phyloP scores from a whole-genome alignment of 345 rosid species.

The Lagerstroemia speciosa region DNA sequence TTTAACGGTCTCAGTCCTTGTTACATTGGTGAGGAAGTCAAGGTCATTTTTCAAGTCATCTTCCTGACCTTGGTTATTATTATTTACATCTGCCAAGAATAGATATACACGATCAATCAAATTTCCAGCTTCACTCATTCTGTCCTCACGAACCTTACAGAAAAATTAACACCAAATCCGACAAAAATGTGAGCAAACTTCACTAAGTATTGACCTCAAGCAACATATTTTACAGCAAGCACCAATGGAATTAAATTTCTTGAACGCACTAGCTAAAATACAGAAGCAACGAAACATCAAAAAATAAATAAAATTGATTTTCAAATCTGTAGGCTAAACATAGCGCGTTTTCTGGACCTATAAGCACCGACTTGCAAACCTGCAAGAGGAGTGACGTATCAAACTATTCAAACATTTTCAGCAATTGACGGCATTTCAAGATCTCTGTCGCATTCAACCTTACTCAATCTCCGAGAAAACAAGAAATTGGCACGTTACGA shows the following conservation, averaged over 20 bases:
- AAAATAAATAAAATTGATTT: not conserved
- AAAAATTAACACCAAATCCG: not conserved
- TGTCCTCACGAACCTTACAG: too few relatives aligned
- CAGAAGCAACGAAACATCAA: not conserved
- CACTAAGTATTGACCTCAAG: not conserved
- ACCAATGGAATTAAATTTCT: not conserved
- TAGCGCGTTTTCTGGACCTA: not conserved
- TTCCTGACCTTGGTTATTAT: slow-evolving; percentile 20
- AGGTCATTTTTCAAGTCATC: slow-evolving; percentile 35
- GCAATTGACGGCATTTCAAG: not conserved
- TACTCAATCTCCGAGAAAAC: not conserved
- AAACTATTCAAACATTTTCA: not conserved
- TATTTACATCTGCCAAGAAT: slow-evolving; percentile 29
- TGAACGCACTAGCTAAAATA: not conserved
- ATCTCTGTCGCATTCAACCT: not conserved
- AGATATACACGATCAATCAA: not conserved
- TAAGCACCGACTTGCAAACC: not conserved
- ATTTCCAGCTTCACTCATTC: not conserved
- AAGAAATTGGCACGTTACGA: not conserved
- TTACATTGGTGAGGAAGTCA: slow-evolving; percentile 78
- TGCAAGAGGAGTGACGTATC: not conserved
- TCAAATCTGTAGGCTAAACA: slow-evolving; percentile 4
- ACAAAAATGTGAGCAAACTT: not conserved
- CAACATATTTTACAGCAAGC: not conserved
- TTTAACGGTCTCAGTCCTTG: slow-evolving; percentile 44